These are phyloP conservation scores for Brettanomyces naardenensis DNA, from an alignment of 805 yeast species.

Conservation along the genomic window DNA sequence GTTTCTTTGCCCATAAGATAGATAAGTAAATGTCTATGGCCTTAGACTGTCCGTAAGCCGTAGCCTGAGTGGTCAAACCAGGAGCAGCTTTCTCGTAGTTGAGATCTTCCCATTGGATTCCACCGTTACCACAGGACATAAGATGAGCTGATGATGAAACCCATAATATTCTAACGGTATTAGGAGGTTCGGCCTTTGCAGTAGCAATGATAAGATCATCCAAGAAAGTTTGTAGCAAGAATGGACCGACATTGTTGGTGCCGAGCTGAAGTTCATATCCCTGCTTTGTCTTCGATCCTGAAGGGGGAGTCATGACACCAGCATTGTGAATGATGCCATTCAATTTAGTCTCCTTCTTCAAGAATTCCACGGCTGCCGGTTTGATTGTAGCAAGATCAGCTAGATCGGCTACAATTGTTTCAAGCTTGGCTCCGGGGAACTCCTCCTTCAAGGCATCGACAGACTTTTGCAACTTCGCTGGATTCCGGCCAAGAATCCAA, in stretches of 20 bases:
- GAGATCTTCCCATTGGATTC: neutral
- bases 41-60: neutral
- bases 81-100: neutral
- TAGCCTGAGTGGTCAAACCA: neutral
- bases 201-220: conserved; percentile 30
- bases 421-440: conserved; percentile 25
- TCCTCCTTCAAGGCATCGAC: conserved; percentile 30
- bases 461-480: conserved; percentile 18
- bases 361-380: conserved; percentile 20
- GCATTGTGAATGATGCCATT: conserved; percentile 22
- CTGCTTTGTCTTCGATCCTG: conserved; percentile 30
- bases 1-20: conserved; percentile 5
- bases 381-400: conserved; percentile 35
- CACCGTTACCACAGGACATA: conserved; percentile 12
- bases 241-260: conserved; percentile 32
- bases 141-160: conserved; percentile 33
- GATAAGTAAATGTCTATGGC: conserved; percentile 4
- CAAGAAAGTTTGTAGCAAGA: conserved; percentile 15
- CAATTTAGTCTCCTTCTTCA: conserved; percentile 18
- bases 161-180: conserved; percentile 34
- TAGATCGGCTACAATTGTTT: conserved; percentile 27
- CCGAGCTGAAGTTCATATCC: conserved; percentile 41
- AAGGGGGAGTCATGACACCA: conserved; percentile 35
- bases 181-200: conserved; percentile 12
- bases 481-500: conserved; percentile 3